Evolutionary conservation across 495 filamentous ascomycete species (phyloP), one percentile per base, ranked within the genome.

Genomic region (Penicillium taxi): DNA sequence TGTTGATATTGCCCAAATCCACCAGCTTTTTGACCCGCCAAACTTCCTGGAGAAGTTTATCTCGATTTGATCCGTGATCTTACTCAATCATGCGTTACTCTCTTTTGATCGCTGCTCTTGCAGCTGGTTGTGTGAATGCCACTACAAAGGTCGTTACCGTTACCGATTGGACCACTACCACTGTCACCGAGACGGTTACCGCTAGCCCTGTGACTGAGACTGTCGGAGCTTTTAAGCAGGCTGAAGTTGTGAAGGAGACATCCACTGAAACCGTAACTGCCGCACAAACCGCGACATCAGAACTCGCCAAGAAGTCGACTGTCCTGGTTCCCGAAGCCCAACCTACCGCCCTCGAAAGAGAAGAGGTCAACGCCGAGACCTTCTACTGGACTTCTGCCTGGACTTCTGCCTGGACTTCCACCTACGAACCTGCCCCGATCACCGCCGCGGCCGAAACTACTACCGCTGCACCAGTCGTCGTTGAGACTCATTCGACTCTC

Each of bases 71-170:
- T 50, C 58, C 55, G 49, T 52, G 38, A 49, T 43, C 51, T n/a
- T n/a, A n/a, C n/a, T n/a, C n/a, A n/a, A 37, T 19, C 36, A 91
- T 93, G 86, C 84, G 75, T 59, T 77, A 70, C 37, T 78, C 81
- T 21, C 52, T 77, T 37, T 35, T 84, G 35, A 42, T 85, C 47
- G 68, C 76, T 50, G 70, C 73, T 28, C 62, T 81, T 52, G 82
- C 78, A 32, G 61, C 75, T 42, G 64, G 82, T 59, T 47, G 76
- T 44, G 79, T 75, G 41, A 66, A 57, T 33, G 82, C 82, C 13
- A 28, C 56, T 39, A 64, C 75, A 39, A 69, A 73, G 59, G 73
- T 75, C 37, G 67, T 64, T 47, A 51, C 72, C 34, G 63, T 73
- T 46, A 75, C 69, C 32, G 63, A 75, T 18, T 64, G 70, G 56